Evolutionary conservation across 306 rosid genomes (phyloP).

Genomic region (Oemleria cerasiformis): DNA sequence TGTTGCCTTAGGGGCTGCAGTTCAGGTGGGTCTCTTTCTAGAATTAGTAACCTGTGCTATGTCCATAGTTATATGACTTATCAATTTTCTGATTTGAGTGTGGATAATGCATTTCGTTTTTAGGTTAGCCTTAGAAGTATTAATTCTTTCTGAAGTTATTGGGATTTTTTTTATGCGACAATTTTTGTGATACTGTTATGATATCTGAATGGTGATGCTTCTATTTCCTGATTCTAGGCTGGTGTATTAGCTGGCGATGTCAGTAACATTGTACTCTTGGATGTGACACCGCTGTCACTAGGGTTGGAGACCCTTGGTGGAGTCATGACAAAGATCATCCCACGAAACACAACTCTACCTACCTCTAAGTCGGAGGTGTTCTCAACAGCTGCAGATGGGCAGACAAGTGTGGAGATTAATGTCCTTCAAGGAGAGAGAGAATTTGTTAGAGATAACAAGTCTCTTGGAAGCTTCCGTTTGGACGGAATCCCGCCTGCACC

Average conservation of each 20-base stretch:
- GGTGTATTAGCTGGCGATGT: slow-evolving; percentile 83
- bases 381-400: slow-evolving; percentile 87
- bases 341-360: slow-evolving; percentile 92
- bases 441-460: slow-evolving; percentile 91
- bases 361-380: slow-evolving; percentile 91
- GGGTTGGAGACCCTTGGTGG: slow-evolving; percentile 81
- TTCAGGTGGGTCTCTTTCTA: slow-evolving; percentile 42
- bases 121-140: neutral
- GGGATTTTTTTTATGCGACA: neutral
- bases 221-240: slow-evolving; percentile 40
- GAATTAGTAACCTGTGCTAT: neutral
- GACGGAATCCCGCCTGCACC: slow-evolving; percentile 98
- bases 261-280: slow-evolving; percentile 74
- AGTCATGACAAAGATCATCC: slow-evolving; percentile 91
- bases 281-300: slow-evolving; percentile 60
- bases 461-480: slow-evolving; percentile 93
- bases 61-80: neutral
- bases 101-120: neutral
- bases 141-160: neutral
- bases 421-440: slow-evolving; percentile 94
- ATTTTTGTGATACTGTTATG: neutral
- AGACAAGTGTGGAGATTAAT: slow-evolving; percentile 76
- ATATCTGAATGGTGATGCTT: neutral
- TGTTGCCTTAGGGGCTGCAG: slow-evolving; percentile 91
- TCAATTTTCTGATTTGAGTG: neutral